These are phyloP conservation scores for Peronospora belbahrii DNA, from an alignment of 352 stramenopile genomes.

Conservation along the genomic window DNA sequence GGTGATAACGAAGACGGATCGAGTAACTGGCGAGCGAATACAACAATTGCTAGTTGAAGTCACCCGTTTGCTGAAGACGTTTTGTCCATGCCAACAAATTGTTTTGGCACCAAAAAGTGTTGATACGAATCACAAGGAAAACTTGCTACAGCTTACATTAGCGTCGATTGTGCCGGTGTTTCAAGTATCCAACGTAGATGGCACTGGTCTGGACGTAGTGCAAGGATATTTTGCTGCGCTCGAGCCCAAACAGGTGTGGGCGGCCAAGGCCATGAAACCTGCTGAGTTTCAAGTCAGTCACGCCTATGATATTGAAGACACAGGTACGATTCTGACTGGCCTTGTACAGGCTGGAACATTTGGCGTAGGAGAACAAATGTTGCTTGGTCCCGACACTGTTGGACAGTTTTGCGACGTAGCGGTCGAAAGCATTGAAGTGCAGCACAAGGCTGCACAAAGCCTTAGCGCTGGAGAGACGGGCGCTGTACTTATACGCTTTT, in stretches of 20 bases:
- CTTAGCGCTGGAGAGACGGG: constrained; percentile 65
- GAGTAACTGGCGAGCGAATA: constrained; percentile 35
- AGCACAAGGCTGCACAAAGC: constrained; percentile 50
- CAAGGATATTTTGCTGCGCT: constrained; percentile 51
- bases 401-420: constrained; percentile 58
- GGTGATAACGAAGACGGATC: constrained; percentile 75
- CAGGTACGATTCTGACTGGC: constrained; percentile 58
- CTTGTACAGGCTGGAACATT: constrained; percentile 66
- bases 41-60: constrained; percentile 42
- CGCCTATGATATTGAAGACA: constrained; percentile 66
- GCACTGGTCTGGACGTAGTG: constrained; percentile 43
- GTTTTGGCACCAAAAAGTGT: constrained; percentile 6
- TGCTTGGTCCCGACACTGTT: constrained; percentile 50
- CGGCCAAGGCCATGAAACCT: constrained; percentile 35
- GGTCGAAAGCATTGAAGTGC: constrained; percentile 75
- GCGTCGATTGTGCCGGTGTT: constrained; percentile 43
- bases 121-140: constrained; percentile 7
- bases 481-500: constrained; percentile 51
- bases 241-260: constrained; percentile 58
- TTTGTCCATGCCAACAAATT: constrained; percentile 22
- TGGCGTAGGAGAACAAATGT: constrained; percentile 49
- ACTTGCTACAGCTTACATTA: constrained; percentile 6
- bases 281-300: constrained; percentile 76
- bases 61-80: constrained; percentile 29
- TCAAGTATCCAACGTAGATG: constrained; percentile 52